phyloP scores from a whole-genome alignment of 352 stramenopile genomes.

The Phytophthora europaea region DNA sequence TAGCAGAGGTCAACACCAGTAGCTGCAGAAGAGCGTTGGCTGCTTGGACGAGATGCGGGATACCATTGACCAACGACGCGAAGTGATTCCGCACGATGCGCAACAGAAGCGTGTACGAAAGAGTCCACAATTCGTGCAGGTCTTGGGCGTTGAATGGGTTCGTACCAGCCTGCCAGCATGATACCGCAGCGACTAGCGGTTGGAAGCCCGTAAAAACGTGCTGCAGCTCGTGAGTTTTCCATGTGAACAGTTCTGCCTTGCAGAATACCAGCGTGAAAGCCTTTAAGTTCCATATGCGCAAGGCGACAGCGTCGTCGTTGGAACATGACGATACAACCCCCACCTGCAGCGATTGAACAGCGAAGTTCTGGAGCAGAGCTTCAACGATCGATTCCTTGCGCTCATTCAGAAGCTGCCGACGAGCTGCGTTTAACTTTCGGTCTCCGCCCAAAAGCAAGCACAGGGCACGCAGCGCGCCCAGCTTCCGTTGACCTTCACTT shows the following conservation, averaged over 20 bases:
- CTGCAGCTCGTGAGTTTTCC: slow-evolving; percentile 79
- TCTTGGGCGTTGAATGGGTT: slow-evolving; percentile 38
- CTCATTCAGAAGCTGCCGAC: slow-evolving; percentile 60
- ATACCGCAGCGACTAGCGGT: slow-evolving; percentile 48
- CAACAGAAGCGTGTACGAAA: slow-evolving; percentile 83
- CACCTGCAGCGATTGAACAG: slow-evolving; percentile 38
- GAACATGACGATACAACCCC: background rate
- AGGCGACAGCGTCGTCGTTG: slow-evolving; percentile 2
- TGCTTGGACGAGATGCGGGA: slow-evolving; percentile 74
- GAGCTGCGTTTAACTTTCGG: slow-evolving; percentile 61
- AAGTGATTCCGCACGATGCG: slow-evolving; percentile 86
- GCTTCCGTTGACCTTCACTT: slow-evolving; percentile 47
- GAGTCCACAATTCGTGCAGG: slow-evolving; percentile 79
- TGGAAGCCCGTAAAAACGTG: slow-evolving; percentile 77
- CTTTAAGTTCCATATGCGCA: slow-evolving; percentile 66
- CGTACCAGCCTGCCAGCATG: slow-evolving; percentile 35
- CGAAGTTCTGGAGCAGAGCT: slow-evolving; percentile 58
- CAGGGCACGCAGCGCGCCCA: slow-evolving; percentile 63
- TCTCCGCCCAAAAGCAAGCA: slow-evolving; percentile 69
- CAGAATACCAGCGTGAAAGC: slow-evolving; percentile 76
- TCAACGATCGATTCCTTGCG: slow-evolving; percentile 64
- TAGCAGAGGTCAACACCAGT: slow-evolving; percentile 50
- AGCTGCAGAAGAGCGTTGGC: slow-evolving; percentile 78
- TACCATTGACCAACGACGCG: slow-evolving; percentile 67
- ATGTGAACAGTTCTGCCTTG: slow-evolving; percentile 85